These are phyloP conservation scores for Plenodomus lindquistii DNA, from an alignment of 2,329 filamentous ascomycete species.

Conservation along the genomic window DNA sequence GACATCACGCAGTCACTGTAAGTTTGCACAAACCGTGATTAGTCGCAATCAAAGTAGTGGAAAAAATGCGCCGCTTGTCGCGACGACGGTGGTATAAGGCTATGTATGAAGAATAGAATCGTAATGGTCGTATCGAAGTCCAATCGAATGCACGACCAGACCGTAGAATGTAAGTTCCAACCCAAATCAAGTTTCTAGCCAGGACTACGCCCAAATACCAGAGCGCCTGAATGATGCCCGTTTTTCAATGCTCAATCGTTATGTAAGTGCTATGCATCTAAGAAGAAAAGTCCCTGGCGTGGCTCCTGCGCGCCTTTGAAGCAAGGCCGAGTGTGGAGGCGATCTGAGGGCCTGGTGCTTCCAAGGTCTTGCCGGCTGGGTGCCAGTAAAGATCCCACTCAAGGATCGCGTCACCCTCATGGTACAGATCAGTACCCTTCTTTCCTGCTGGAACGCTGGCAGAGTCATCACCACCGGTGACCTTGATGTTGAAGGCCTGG, in stretches of 20 bases:
- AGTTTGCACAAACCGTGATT: not conserved
- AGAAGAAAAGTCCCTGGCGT: conserved; percentile 33
- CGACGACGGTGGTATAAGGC: not conserved
- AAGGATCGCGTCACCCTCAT: conserved; percentile 29
- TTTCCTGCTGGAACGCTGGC: conserved; percentile 28
- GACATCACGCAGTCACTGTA: too few relatives aligned
- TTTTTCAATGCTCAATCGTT: not conserved
- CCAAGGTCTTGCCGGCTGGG: conserved; percentile 25
- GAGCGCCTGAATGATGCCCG: not conserved
- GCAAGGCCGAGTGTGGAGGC: conserved; percentile 13
- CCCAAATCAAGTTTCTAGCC: not conserved
- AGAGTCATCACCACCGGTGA: conserved; percentile 34
- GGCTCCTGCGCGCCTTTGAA: conserved; percentile 15
- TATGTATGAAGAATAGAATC: conserved; percentile 2
- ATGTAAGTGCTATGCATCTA: conserved; percentile 6
- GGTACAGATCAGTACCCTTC: conserved; percentile 39
- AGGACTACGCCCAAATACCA: not conserved
- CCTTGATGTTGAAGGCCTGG: conserved; percentile 41
- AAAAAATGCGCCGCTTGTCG: not conserved
- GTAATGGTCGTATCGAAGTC: conserved; percentile 1
- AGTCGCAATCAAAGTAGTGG: not conserved
- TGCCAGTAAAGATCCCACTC: conserved; percentile 38
- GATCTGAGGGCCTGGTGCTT: conserved; percentile 26
- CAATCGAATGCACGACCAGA: not conserved
- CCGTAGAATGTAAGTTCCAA: not conserved